A percentile compares a stretch with the other conserved stretches of the same genome.
Evolutionary conservation across 768 basidiomycete species (phyloP).

Genomic region (Kwoniella dejecticola): DNA sequence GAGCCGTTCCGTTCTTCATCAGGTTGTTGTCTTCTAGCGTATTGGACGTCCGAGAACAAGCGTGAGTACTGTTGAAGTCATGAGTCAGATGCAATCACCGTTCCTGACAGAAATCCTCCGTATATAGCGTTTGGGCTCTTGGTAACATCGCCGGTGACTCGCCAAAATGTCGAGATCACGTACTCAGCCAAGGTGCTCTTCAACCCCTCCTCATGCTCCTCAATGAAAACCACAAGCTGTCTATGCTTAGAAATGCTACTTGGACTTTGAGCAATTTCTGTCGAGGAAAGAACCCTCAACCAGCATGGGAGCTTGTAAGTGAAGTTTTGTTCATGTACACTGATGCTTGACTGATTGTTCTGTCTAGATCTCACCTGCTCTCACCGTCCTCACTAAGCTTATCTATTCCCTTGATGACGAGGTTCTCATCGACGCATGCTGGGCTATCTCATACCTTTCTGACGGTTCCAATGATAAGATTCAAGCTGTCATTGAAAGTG

Average conservation of each 20-base stretch:
- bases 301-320: conserved; percentile 92
- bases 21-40: conserved; percentile 90
- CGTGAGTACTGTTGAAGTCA: too few species aligned
- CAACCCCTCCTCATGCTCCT: conserved; percentile 79
- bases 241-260: conserved; percentile 94
- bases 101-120: too few species aligned
- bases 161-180: conserved; percentile 94
- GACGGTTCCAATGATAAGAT: conserved; percentile 99
- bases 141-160: conserved; percentile 99
- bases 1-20: conserved; percentile 96
- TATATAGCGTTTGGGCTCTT: conserved; percentile 93
- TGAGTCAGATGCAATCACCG: too few species aligned
- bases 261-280: conserved; percentile 99
- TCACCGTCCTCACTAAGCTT: conserved; percentile 94
- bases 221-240: conserved; percentile 96
- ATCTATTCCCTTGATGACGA: conserved; percentile 99
- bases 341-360: conserved; percentile 7
- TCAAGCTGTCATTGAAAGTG: conserved; percentile 97
- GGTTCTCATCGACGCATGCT: conserved; percentile 98
- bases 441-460: conserved; percentile 99
- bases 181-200: conserved; percentile 88
- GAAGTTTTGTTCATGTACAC: background rate
- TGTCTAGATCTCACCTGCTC: conserved; percentile 85
- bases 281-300: conserved; percentile 95
- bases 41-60: conserved; percentile 96